phyloP scores from a whole-genome alignment of 805 yeast genomes.

The Metschnikowia sp. region DNA sequence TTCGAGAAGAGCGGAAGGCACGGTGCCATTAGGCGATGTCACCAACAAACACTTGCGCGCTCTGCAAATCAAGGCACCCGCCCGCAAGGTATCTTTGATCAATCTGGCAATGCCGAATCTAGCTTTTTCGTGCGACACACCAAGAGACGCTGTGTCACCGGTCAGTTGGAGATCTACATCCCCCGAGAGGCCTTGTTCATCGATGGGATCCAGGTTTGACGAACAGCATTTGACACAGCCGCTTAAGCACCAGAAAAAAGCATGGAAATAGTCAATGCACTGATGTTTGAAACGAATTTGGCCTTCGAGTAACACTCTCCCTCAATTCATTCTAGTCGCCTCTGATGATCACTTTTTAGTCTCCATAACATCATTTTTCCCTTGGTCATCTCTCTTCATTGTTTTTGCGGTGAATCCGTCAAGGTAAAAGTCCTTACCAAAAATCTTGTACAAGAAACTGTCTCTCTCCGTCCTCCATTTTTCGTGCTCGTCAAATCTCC shows the following conservation, averaged over 20 bases:
- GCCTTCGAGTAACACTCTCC: too few relatives aligned
- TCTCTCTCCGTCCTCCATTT: constrained; percentile 39
- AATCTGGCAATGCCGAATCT: constrained; percentile 19
- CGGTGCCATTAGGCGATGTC: constrained; percentile 4
- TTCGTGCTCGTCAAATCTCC: constrained; percentile 37
- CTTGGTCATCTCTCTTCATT: constrained; percentile 18
- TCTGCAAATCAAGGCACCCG: constrained; percentile 3
- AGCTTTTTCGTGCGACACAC: constrained; percentile 6
- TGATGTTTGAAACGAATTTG: background rate
- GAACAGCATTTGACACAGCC: constrained; percentile 28
- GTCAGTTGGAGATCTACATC: constrained; percentile 23
- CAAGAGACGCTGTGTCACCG: constrained; percentile 1
- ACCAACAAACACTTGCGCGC: constrained; percentile 1
- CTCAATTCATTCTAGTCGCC: background rate
- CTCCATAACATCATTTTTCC: background rate
- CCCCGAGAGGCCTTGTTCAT: constrained; percentile 33
- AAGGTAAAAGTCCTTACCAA: constrained; percentile 40
- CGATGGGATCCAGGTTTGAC: constrained; percentile 35
- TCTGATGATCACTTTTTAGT: background rate
- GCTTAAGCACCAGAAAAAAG: constrained; percentile 9
- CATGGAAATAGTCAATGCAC: constrained; percentile 10
- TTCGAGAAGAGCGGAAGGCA: background rate
- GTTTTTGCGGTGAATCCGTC: constrained; percentile 45
- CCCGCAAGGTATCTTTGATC: constrained; percentile 13
- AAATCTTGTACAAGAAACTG: constrained; percentile 34